Evolutionary conservation across 352 stramenopile species (phyloP), one percentile per base, ranked within the genome.

Genomic region (Peronospora belbahrii): DNA sequence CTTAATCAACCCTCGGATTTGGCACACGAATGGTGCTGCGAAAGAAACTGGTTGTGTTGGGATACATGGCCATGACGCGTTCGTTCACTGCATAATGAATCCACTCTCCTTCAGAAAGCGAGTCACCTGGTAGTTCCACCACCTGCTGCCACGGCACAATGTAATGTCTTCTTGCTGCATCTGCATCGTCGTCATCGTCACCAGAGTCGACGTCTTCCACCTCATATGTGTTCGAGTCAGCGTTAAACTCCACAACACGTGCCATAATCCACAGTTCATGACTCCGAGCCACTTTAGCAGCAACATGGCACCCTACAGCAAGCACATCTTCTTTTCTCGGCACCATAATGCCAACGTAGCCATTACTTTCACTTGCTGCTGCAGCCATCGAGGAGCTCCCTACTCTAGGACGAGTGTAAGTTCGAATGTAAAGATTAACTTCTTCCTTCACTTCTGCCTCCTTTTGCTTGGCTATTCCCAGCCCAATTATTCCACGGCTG

Each of bases 41-140:
- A 58, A 98, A 98, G 63, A 98, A 98, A 41, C 76, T 96, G 11
- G 94, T 98, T 10, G 94, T 98, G 70, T 98, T 96, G 5, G 95
- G 95, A 64, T 98, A 98, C 62, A 98, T 97, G 34, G 95, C 95
- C 86, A 98, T 96, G 27, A 97, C 94, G 47, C 78, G 70, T 19
- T 96, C 84, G 30, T 95, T 87, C 40, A 97, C 86, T 11, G 59
- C 57, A 53, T 85, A 90, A 24, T 69, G 86, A 48, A 83, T 97
- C 93, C 79, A 90, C 48, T 70, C 60, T 40, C 59, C 59, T 33
- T 72, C 48, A 0, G 57, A 37, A 10, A 89, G 56, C 22, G 66
- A 74, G 33, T 86, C 82, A 8, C 95, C 71, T 2, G 89, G 87
- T 17, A 98, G 72, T 36, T 91, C 77, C 28, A 97, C 95, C 3